Conservation (phyloP, 2,329 filamentous ascomycete genomes). For the Boeremia lycopersici region DNA sequence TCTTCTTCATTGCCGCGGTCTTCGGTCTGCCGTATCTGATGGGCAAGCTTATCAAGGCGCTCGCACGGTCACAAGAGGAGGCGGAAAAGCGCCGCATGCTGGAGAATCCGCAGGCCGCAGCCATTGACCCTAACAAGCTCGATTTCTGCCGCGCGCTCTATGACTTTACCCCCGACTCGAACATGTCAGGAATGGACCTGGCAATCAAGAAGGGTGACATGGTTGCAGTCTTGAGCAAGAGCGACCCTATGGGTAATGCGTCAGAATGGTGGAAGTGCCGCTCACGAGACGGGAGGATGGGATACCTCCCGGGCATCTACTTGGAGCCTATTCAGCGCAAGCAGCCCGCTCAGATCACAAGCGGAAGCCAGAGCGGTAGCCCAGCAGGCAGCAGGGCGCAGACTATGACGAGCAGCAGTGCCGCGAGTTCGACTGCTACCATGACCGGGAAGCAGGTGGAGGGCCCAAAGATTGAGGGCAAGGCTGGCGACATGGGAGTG, state of each 20-base stretch:
- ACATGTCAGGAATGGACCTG: slow-evolving; percentile 77
- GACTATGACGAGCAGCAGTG: slow-evolving; percentile 59
- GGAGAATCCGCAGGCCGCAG: slow-evolving; percentile 55
- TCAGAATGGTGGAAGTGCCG: slow-evolving; percentile 98
- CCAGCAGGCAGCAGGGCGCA: slow-evolving; percentile 57
- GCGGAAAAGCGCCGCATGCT: slow-evolving; percentile 69
- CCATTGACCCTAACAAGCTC: slow-evolving; percentile 85
- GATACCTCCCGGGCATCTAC: slow-evolving; percentile 90
- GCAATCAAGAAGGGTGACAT: slow-evolving; percentile 94
- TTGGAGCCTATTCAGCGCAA: slow-evolving; percentile 74
- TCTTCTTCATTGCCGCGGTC: slow-evolving; percentile 93
- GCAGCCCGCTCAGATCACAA: slow-evolving; percentile 55
- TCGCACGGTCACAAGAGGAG: slow-evolving; percentile 84
- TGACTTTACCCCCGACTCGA: slow-evolving; percentile 85
- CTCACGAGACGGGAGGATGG: slow-evolving; percentile 84
- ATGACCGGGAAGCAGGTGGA: slow-evolving; percentile 54
- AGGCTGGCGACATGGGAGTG: slow-evolving; percentile 67
- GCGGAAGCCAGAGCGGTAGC: slow-evolving; percentile 49
- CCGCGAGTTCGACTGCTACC: slow-evolving; percentile 50
- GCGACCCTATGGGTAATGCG: slow-evolving; percentile 86
- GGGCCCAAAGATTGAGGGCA: slow-evolving; percentile 60
- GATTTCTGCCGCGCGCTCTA: slow-evolving; percentile 96
- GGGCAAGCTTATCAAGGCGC: slow-evolving; percentile 88
- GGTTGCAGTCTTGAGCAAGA: slow-evolving; percentile 90
- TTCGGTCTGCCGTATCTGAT: slow-evolving; percentile 97